Conservation (phyloP, 441 rosid genomes). For the Omphalea diandra region DNA sequence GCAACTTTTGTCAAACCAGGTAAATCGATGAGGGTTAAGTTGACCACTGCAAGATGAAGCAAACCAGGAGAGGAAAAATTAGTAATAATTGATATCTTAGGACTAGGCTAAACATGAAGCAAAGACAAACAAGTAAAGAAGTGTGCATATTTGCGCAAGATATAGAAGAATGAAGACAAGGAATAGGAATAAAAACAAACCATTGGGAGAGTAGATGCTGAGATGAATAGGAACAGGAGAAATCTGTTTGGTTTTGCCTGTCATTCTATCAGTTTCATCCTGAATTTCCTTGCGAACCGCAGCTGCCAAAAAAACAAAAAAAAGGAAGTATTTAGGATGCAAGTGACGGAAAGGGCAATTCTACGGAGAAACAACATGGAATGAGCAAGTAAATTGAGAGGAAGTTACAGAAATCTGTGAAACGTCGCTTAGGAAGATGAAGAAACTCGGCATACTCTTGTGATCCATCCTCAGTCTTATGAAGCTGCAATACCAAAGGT, state of each 20-base stretch:
- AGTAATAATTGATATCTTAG: background rate
- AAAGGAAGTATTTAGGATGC: background rate
- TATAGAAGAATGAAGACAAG: slow-evolving; percentile 1
- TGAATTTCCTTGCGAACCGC: slow-evolving; percentile 76
- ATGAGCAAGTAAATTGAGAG: background rate
- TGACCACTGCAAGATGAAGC: slow-evolving; percentile 62
- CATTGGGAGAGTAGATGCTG: slow-evolving; percentile 86
- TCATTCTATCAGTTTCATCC: slow-evolving; percentile 82
- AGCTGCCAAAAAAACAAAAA: slow-evolving; percentile 32
- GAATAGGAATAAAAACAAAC: slow-evolving; percentile 41
- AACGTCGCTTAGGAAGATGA: slow-evolving; percentile 53
- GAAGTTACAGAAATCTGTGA: slow-evolving; percentile 64
- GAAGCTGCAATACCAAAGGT: slow-evolving; percentile 82
- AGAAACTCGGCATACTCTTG: slow-evolving; percentile 83
- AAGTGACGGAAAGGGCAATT: background rate
- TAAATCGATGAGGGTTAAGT: slow-evolving; percentile 80
- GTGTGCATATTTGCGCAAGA: background rate
- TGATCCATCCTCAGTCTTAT: slow-evolving; percentile 56
- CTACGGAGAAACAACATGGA: background rate
- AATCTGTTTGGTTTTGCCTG: slow-evolving; percentile 80
- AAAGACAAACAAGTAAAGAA: background rate
- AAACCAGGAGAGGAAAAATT: slow-evolving; percentile 15
- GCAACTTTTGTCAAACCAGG: slow-evolving; percentile 94
- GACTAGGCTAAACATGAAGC: background rate
- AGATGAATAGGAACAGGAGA: slow-evolving; percentile 91